Evolutionary conservation across 768 basidiomycete genomes (phyloP), one percentile per base, ranked within the genome.

Genomic region (Glaciozyma martinii): DNA sequence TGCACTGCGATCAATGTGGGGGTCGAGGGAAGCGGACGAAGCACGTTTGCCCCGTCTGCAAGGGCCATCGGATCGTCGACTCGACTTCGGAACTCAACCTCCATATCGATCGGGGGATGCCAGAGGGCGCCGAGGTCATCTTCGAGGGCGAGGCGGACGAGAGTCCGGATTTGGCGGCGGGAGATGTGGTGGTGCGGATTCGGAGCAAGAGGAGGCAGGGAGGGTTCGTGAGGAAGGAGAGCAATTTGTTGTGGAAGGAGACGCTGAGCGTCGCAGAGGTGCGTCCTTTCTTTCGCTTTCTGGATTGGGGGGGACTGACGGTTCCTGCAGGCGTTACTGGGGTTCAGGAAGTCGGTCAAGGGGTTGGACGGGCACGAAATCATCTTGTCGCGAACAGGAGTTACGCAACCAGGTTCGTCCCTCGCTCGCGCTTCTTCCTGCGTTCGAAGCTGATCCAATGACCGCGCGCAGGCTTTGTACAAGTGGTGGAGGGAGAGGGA

Each of bases 141-240:
- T 97, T 92, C 65, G 90, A 95, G 71, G 91, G 90, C n/a, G 93
- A 97, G 75, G 88, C 89, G 53, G 95, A 98, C 75, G 93, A 99
- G 78, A 88, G 81, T 62, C 90, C 90, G 5, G 95, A 98, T 71
- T 95, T 88, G 88, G 92, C 94, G 73, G 80, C 95, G 9, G 95
- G 95, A 12, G 93, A 99, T 77, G 84, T 99, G 56, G 80, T 98
- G 44, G 80, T 98, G 55, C 80, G 91, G 58, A 85, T 98, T 21
- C 80, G 87, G 70, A 92, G 86, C 73, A 82, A 82, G 76, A 85
- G 85, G 71, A 82, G 85, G 65, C 83, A 82, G 69, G 91, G 90
- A 56, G 84, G 86, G 5, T 98, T 87, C 84, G 81, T 85, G 67
- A 81, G 95, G 74, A 95, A 97, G 75, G 94, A 97, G 74, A 84